Conservation (phyloP, 2,329 filamentous ascomycete genomes). For the Amauroascus niger region DNA sequence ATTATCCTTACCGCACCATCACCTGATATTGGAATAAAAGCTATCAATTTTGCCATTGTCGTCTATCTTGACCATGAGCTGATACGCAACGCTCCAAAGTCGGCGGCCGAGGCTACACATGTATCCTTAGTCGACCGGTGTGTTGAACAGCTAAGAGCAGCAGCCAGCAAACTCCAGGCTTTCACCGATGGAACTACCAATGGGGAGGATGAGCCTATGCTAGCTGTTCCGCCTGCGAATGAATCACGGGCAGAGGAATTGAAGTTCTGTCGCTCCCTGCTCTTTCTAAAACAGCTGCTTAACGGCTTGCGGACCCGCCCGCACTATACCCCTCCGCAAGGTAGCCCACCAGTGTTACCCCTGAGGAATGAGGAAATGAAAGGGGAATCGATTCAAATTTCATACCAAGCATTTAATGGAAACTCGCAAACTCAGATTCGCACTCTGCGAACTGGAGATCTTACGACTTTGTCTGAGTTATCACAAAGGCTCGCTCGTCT, state of each 20-base stretch:
- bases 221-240: slow-evolving; percentile 40
- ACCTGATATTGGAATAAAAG: slow-evolving; percentile 55
- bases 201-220: slow-evolving; percentile 47
- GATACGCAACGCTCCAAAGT: slow-evolving; percentile 35
- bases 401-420: slow-evolving; percentile 64
- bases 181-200: slow-evolving; percentile 37
- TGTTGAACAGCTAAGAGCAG: slow-evolving; percentile 56
- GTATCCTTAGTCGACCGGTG: slow-evolving; percentile 64
- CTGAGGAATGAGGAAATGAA: slow-evolving; percentile 45
- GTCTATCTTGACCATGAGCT: slow-evolving; percentile 54
- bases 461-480: slow-evolving; percentile 62
- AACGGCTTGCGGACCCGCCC: slow-evolving; percentile 43
- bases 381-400: slow-evolving; percentile 57
- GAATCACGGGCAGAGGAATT: slow-evolving; percentile 49
- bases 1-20: slow-evolving; percentile 62
- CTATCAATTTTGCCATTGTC: slow-evolving; percentile 61
- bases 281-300: slow-evolving; percentile 59
- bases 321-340: slow-evolving; percentile 52
- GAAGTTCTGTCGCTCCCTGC: slow-evolving; percentile 58
- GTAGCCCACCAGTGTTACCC: slow-evolving; percentile 50
- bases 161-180: slow-evolving; percentile 49
- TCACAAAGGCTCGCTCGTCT: slow-evolving; percentile 56
- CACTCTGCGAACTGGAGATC: slow-evolving; percentile 55
- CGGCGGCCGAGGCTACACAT: slow-evolving; percentile 51
- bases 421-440: slow-evolving; percentile 50